phyloP scores from a whole-genome alignment of 805 yeast species.

The Candida sanyiensis region DNA sequence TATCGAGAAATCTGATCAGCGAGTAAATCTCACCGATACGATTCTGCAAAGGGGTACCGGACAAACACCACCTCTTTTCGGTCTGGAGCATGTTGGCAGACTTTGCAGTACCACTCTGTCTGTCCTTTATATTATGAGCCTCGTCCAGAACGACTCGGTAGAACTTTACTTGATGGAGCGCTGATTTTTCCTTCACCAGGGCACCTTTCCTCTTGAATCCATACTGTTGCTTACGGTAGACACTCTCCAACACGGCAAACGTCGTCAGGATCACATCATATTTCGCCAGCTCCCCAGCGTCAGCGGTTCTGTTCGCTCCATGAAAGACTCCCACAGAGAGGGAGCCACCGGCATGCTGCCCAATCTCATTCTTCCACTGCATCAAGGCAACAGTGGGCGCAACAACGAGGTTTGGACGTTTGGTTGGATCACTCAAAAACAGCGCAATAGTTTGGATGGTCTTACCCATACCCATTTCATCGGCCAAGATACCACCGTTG shows the following conservation, averaged over 20 bases:
- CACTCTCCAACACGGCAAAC: constrained; percentile 87
- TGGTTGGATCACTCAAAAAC: constrained; percentile 60
- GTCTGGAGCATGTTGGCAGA: constrained; percentile 77
- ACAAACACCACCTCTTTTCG: constrained; percentile 79
- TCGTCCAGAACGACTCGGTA: constrained; percentile 90
- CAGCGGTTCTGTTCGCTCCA: constrained; percentile 72
- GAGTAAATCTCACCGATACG: constrained; percentile 96
- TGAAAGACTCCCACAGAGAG: constrained; percentile 72
- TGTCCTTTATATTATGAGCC: constrained; percentile 95
- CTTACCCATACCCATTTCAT: constrained; percentile 99
- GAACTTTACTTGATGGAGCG: constrained; percentile 67
- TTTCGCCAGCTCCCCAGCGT: constrained; percentile 43
- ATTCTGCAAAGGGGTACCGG: constrained; percentile 96
- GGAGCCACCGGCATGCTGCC: constrained; percentile 68
- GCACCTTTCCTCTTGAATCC: constrained; percentile 78
- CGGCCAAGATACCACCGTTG: constrained; percentile 91
- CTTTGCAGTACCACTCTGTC: constrained; percentile 88
- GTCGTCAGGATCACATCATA: constrained; percentile 87
- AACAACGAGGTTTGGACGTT: constrained; percentile 78
- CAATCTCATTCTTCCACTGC: constrained; percentile 96
- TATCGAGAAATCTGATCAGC: constrained; percentile 73
- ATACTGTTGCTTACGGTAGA: constrained; percentile 69
- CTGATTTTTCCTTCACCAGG: constrained; percentile 66
- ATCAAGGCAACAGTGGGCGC: constrained; percentile 98
- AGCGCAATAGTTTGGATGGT: constrained; percentile 94